Base-by-base conservation (phyloP, 1,284 basidiomycete genomes). In the Rhodotorula sp. region DNA sequence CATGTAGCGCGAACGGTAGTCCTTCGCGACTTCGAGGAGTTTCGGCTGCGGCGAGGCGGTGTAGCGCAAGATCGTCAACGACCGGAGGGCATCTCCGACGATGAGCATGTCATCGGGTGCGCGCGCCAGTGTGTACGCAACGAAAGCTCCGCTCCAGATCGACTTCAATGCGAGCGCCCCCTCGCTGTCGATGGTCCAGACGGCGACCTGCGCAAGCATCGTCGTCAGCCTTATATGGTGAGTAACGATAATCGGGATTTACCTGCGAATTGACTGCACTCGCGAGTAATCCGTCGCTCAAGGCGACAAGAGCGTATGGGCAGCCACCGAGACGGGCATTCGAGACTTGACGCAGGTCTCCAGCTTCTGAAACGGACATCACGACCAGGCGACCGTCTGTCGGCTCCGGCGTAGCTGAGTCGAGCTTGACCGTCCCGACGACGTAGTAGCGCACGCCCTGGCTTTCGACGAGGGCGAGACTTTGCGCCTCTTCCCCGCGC, bases 21-120 rank as follows among this genome's bases (percentile, higher is more conserved):
- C 91, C 75, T 87, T 85, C 26, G 89, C 88, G 48, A 90, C 80
- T 31, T 85, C 85, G 65, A 84, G 78, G 4, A 95, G 79, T 70
- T 83, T 82, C 2, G 59, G 52, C 31, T 50, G 44, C 22, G 57
- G 7, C 10, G 59, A 34, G 20, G 53, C 34, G 37, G 89, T 77
- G 28, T 81, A 78, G 57, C 85, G 84, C 24, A 95, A 81, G 6
- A 91, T 78, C 9, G 91, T 88, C 16, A 96, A 84, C 2, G 92
- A 94, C 76, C 87, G 86, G 64, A 95, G 86, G 2, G 88, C 88
- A 77, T 97, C 94, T 28, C 91, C 91, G 20, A 89, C 84, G 24
- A 83, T 74, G 85, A 85, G 70, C 75, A 31, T 84, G 84, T 59
- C 88, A 79, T 70, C 83, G 11, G 20, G 22, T 0, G 58, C 31